These are phyloP conservation scores for Aspergillus egyptiacus DNA, from an alignment of 495 filamentous ascomycete species.

Conservation along the genomic window DNA sequence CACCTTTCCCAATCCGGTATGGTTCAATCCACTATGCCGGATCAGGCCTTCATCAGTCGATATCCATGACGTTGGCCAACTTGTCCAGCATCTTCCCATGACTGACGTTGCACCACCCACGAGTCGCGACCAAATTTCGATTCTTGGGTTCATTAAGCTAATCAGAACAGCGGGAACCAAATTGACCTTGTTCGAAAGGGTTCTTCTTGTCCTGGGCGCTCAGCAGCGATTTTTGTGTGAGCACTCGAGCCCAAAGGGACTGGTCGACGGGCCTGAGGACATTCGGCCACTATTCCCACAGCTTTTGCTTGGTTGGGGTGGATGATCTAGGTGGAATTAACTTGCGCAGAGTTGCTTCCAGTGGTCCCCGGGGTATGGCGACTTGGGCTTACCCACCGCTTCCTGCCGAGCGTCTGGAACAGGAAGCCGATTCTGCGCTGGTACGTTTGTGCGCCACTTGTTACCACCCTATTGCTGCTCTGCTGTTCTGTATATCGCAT, in stretches of 20 bases:
- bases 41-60: constrained; percentile 17
- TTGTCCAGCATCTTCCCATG: constrained; percentile 6
- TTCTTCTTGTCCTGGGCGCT: constrained; percentile 3
- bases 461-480: too few species aligned
- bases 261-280: background rate
- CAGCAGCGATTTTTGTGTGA: background rate
- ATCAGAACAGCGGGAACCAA: constrained; percentile 23
- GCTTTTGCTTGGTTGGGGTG: background rate
- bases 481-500: background rate
- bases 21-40: constrained; percentile 13
- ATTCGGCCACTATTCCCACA: background rate
- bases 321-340: background rate
- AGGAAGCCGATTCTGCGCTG: constrained; percentile 61
- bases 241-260: background rate
- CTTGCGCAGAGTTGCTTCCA: background rate
- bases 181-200: constrained; percentile 1
- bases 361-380: constrained; percentile 48
- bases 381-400: constrained; percentile 73
- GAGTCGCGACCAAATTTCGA: constrained; percentile 6
- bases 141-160: constrained; percentile 1
- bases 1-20: constrained; percentile 21
- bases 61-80: constrained; percentile 31
- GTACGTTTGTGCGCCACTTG: too few species aligned
- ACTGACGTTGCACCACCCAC: constrained; percentile 22
- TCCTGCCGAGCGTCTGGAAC: constrained; percentile 54